phyloP scores from a whole-genome alignment of 106 monocot species.

The Dendrobium catenatum region DNA sequence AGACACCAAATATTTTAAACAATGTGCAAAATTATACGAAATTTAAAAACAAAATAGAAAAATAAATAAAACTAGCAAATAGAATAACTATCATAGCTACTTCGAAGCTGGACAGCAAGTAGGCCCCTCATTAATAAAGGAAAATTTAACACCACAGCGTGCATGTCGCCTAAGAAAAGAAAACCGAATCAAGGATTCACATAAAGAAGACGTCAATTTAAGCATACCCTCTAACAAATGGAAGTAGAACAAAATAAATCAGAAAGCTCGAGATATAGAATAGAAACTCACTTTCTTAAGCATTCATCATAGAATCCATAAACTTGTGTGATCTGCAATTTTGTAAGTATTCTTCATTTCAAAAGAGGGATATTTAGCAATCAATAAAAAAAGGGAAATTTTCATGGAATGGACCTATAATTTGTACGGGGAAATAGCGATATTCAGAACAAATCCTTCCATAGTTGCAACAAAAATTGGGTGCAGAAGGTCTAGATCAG shows the following conservation, averaged over 20 bases:
- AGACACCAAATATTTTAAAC: not conserved
- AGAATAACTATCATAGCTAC: not conserved
- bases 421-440: not conserved
- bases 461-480: not conserved
- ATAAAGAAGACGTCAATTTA: not conserved
- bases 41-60: not conserved
- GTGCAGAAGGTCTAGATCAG: slow-evolving; percentile 3
- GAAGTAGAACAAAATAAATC: not conserved
- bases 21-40: not conserved
- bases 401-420: not conserved
- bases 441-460: not conserved
- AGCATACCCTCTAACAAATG: not conserved
- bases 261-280: not conserved
- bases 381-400: not conserved
- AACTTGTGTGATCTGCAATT: slow-evolving; percentile 97
- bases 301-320: slow-evolving; percentile 99
- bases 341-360: not conserved
- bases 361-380: not conserved
- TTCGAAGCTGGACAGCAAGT: not conserved
- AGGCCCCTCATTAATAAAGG: not conserved
- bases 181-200: not conserved
- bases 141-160: not conserved
- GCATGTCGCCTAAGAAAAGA: not conserved
- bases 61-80: not conserved
- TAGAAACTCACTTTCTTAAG: slow-evolving; percentile 84